Percentiles rank a stretch among this genome's conserved stretches.
These are phyloP conservation scores for Acorus gramineus DNA, from an alignment of 106 monocot genomes.

Conservation along the genomic window DNA sequence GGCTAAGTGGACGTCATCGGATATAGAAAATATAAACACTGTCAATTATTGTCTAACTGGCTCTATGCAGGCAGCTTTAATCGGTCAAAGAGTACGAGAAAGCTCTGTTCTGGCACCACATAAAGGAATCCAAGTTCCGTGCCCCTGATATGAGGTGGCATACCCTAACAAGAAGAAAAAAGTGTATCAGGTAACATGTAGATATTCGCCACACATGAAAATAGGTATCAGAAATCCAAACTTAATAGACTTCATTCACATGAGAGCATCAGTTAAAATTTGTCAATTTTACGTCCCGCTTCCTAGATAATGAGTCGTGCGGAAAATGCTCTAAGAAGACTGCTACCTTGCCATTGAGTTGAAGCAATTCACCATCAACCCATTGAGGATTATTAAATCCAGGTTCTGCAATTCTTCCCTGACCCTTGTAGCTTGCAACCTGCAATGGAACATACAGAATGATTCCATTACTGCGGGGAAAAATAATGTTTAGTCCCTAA, in stretches of 20 bases:
- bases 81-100: slow-evolving; percentile 79
- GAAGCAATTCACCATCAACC: slow-evolving; percentile 87
- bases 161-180: slow-evolving; percentile 29
- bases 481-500: too few species aligned
- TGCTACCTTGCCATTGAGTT: slow-evolving; percentile 77
- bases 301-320: too few species aligned
- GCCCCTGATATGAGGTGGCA: slow-evolving; percentile 59
- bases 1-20: too few species aligned
- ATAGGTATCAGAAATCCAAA: too few species aligned
- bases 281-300: too few species aligned
- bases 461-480: too few species aligned
- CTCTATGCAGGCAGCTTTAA: slow-evolving; percentile 51
- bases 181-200: not conserved
- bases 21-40: too few species aligned
- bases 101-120: slow-evolving; percentile 67
- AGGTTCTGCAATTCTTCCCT: slow-evolving; percentile 84
- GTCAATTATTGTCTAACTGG: too few species aligned
- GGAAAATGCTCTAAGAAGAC: not conserved
- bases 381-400: slow-evolving; percentile 86
- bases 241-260: too few species aligned
- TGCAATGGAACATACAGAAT: slow-evolving; percentile 9
- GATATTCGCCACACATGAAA: not conserved
- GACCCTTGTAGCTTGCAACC: slow-evolving; percentile 75
- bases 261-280: too few species aligned
- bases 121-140: slow-evolving; percentile 83